Percentiles rank a stretch among this genome's conserved stretches.
Evolutionary conservation across 495 filamentous ascomycete species (phyloP).

Genomic region (Thermothielavioides terrestris): DNA sequence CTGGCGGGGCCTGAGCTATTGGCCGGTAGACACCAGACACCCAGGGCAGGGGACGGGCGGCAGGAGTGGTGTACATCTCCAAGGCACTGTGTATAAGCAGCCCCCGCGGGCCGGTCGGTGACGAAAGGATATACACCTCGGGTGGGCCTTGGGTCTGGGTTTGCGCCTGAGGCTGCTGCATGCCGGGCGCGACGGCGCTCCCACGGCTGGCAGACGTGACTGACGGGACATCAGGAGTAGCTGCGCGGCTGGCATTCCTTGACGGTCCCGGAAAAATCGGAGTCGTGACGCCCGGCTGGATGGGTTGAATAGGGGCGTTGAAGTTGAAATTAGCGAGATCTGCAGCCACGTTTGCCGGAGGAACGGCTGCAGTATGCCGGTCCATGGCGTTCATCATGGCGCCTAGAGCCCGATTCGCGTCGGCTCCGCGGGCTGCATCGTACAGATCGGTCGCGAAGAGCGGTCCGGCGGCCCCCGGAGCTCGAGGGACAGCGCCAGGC

Average conservation of each 20-base stretch:
- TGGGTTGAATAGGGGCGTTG: slow-evolving; percentile 26
- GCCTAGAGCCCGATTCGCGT: slow-evolving; percentile 33
- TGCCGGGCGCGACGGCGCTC: slow-evolving; percentile 5
- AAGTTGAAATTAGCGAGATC: slow-evolving; percentile 20
- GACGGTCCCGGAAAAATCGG: slow-evolving; percentile 29
- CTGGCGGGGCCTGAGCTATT: neutral
- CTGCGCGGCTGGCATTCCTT: slow-evolving; percentile 31
- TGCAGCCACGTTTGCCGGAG: slow-evolving; percentile 26
- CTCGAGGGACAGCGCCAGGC: neutral
- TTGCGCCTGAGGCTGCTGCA: slow-evolving; percentile 6
- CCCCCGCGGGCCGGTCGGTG: slow-evolving; percentile 51
- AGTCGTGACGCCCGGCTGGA: slow-evolving; percentile 35
- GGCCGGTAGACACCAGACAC: neutral
- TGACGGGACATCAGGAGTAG: slow-evolving; percentile 36
- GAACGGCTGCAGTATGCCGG: slow-evolving; percentile 38
- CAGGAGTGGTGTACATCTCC: slow-evolving; percentile 39
- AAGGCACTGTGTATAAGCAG: slow-evolving; percentile 42
- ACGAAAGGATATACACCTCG: slow-evolving; percentile 54
- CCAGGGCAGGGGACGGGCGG: neutral
- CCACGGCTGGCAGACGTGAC: slow-evolving; percentile 17
- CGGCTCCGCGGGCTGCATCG: slow-evolving; percentile 34
- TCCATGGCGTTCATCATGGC: slow-evolving; percentile 41
- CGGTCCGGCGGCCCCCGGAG: slow-evolving; percentile 6
- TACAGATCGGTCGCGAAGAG: slow-evolving; percentile 29
- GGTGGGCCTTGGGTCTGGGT: slow-evolving; percentile 25